A percentile compares a stretch with the other conserved stretches of the same genome.
Conservation (phyloP, 2,329 filamentous ascomycete genomes). For the Fusarium sp. region DNA sequence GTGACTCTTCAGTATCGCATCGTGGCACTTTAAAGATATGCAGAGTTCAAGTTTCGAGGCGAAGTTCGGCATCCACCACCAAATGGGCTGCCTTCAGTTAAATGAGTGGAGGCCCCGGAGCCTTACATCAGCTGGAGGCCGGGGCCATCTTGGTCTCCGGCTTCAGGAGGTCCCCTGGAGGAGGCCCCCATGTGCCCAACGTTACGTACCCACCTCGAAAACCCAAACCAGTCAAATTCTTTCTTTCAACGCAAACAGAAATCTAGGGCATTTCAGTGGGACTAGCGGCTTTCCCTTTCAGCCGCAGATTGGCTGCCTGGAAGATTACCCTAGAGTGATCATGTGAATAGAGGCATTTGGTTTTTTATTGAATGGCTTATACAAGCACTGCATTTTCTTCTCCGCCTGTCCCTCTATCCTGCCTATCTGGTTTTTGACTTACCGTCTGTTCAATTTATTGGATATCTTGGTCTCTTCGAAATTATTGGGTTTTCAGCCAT, state of each 20-base stretch:
- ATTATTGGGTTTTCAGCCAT: background rate
- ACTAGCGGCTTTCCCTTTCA: constrained; percentile 37
- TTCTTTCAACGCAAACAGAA: constrained; percentile 15
- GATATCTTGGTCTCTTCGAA: background rate
- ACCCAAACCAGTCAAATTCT: constrained; percentile 22
- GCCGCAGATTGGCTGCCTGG: constrained; percentile 24
- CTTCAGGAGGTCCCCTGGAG: constrained; percentile 34
- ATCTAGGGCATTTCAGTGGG: constrained; percentile 23
- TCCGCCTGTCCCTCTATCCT: background rate
- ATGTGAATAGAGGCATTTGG: background rate
- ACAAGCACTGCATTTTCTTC: background rate
- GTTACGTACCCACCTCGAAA: constrained; percentile 24
- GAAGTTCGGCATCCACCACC: constrained; percentile 28
- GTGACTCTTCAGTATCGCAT: constrained; percentile 42
- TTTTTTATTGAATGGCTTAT: background rate
- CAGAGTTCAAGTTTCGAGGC: constrained; percentile 41
- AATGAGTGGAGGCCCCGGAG: constrained; percentile 26
- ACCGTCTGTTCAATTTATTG: background rate
- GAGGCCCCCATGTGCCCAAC: constrained; percentile 42
- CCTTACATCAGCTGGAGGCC: constrained; percentile 40
- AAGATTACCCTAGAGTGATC: constrained; percentile 24
- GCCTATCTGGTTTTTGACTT: background rate
- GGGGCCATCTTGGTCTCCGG: background rate
- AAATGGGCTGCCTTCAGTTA: constrained; percentile 31
- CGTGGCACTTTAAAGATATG: constrained; percentile 38